A percentile compares a stretch with the other conserved stretches of the same genome.
phyloP scores from a whole-genome alignment of 225 moss, liverwort and hornwort species.

The Rhytidiadelphus loreus region DNA sequence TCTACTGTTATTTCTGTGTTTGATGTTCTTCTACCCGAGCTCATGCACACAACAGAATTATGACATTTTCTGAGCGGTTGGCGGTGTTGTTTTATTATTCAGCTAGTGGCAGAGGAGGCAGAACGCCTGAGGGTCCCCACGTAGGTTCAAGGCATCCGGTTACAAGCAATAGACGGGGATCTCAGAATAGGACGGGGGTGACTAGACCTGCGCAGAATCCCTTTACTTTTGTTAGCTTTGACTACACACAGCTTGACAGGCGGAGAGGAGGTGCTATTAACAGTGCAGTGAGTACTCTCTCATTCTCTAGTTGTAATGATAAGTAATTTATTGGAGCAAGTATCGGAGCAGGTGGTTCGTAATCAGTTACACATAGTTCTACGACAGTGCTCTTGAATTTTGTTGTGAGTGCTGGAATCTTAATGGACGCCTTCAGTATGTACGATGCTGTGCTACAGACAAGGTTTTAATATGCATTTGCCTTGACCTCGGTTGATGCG shows the following conservation, averaged over 20 bases:
- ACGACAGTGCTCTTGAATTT: not conserved
- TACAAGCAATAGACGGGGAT: conserved; percentile 6
- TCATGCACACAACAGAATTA: not conserved
- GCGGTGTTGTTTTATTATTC: not conserved
- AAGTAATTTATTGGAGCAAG: not conserved
- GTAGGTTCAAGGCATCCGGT: conserved; percentile 4
- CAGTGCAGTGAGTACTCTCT: conserved; percentile 12
- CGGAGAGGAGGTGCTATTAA: not conserved
- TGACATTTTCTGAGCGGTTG: not conserved
- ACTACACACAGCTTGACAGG: conserved; percentile 14
- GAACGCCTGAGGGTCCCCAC: conserved; percentile 4
- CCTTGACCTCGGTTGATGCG: not conserved
- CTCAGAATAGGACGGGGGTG: not conserved
- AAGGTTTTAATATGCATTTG: not conserved
- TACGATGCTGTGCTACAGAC: not conserved
- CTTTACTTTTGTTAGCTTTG: conserved; percentile 28
- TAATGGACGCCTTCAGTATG: not conserved
- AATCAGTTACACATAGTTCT: not conserved
- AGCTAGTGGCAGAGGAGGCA: conserved; percentile 28
- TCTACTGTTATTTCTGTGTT: not conserved
- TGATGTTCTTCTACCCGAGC: not conserved
- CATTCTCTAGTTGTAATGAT: not conserved
- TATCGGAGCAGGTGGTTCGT: not conserved
- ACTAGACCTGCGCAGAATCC: conserved; percentile 9
- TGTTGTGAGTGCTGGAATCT: not conserved